Evolutionary conservation across 345 rosid species (phyloP), one percentile per base, ranked within the genome.

Genomic region (Noccaea caerulescens): DNA sequence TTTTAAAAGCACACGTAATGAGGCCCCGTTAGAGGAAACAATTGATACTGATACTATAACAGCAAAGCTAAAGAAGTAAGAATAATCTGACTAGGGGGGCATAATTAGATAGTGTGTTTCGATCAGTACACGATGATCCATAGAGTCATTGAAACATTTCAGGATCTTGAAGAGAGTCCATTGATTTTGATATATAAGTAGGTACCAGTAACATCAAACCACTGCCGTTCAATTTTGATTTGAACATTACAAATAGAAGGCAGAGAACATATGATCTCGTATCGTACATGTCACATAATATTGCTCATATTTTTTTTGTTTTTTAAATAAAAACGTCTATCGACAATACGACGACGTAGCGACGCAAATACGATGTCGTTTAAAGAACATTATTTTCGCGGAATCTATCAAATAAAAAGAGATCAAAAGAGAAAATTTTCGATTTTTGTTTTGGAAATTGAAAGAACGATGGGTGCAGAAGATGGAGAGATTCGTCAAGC

Each of bases 401-500:
- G 13, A 66, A 1, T 6, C 1, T 30, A 38, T 10, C 27, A 18
- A 32, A 44, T 3, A 3, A 50, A 33, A 74, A 33, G 11, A 74
- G 42, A 60, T 60, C n/a, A 60, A 59, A 25, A 14, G 7, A 33
- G 12, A 34, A 3, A 4, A 5, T 0, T 10, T 6, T 49, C 23
- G 23, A 20, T n/a, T 9, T 16, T 34, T 33, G 16, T 25, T 25
- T 8, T 9, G 10, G 51, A 33, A 42, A 20, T 14, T 3, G 9
- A 18, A 55, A 27, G 16, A 52, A 68, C n/a, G 51, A 90, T 87
- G 95, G 91, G 89, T 9, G 88, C 88, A 45, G 87, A 84, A 34
- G 76, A 70, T 30, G 78, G 53, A 53, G 79, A 54, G 14, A 34
- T 51, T 12, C 50, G 14, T 53, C 76, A 62, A 51, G 54, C 42